Evolutionary conservation across 768 basidiomycete species (phyloP).

Genomic region (Boletus subcaerulescens): DNA sequence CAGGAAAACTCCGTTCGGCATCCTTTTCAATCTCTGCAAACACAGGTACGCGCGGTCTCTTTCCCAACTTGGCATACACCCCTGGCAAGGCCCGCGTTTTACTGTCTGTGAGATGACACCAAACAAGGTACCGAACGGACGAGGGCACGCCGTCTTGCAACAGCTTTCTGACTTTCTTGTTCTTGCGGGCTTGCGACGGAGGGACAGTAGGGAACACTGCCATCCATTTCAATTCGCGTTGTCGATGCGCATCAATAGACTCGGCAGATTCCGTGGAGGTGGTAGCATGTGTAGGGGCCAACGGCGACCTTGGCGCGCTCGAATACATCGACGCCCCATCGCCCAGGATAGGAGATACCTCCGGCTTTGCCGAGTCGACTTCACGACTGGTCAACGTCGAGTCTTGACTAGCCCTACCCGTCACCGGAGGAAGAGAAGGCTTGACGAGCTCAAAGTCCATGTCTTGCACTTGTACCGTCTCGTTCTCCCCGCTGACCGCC

Average conservation of each 20-base stretch:
- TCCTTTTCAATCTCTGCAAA: slow-evolving; percentile 59
- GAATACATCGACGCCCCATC: slow-evolving; percentile 45
- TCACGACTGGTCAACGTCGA: slow-evolving; percentile 38
- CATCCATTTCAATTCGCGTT: slow-evolving; percentile 79
- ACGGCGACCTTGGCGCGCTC: slow-evolving; percentile 24
- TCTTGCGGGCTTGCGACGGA: slow-evolving; percentile 66
- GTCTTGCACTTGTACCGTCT: slow-evolving; percentile 73
- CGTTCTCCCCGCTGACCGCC: slow-evolving; percentile 34
- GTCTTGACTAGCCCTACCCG: slow-evolving; percentile 53
- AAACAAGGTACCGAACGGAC: slow-evolving; percentile 80
- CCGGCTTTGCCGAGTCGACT: slow-evolving; percentile 11
- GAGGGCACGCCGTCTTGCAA: slow-evolving; percentile 78
- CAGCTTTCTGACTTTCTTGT: slow-evolving; percentile 74
- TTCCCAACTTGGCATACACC: slow-evolving; percentile 62
- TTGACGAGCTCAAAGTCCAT: slow-evolving; percentile 79
- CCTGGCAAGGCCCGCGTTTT: slow-evolving; percentile 67
- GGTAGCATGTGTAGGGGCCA: slow-evolving; percentile 6
- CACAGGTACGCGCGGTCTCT: slow-evolving; percentile 49
- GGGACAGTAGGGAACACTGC: slow-evolving; percentile 52
- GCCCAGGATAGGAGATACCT: slow-evolving; percentile 26
- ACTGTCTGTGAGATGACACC: slow-evolving; percentile 77
- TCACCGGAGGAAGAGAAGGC: slow-evolving; percentile 48
- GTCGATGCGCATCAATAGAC: slow-evolving; percentile 59
- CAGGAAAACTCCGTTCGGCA: slow-evolving; percentile 49
- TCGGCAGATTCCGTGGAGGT: slow-evolving; percentile 18